Base-by-base conservation (phyloP, 2,329 filamentous ascomycete species). In the Parafenestella ontariensis region DNA sequence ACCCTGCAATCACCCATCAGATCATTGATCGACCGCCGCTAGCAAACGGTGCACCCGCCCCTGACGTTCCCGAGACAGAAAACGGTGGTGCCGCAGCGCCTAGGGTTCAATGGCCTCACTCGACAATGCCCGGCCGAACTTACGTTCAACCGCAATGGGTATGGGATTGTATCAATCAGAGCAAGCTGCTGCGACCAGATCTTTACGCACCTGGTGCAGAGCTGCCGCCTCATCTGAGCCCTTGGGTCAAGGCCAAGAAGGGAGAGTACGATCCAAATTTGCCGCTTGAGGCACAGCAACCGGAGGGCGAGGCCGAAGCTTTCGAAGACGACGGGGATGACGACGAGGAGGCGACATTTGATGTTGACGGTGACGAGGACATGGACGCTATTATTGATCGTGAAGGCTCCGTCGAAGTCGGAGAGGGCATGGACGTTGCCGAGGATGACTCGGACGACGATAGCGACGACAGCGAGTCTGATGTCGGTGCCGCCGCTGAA, bases 101-200 rank as follows among this genome's bases (percentile, higher is more conserved):
- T 31, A 80, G 76, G 58, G 76, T 61, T 11, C 69, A 82, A 56
- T 80, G 78, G 69, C 79, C 82, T 26, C 89, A 91, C 69, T 87
- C 87, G 60, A 87, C 92, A 57, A 89, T 98, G 58, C 92, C 94
- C n/a, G 94, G 94, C 31, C 85, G 95, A 62, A 92, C 87, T 60
- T 99, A 99, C 67, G 80, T 99, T 51, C 95, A 99, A 79, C 95
- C 95, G 18, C 95, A 99, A 75, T 99, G 96, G 94, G 87, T 99
- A 3, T 99, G 95, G 95, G 95, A 99, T 72, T 94, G 91, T 69
- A 81, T 96, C 74, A 99, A 99, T 74, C 91, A 95, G 41, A 91
- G 92, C 59, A 92, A 94, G 76, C 81, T 99, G 51, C 88, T 97
- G 74, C 85, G 90, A 62, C 87, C 93, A 28, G 92, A 97, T 71